phyloP scores from a whole-genome alignment of 768 basidiomycete species.

The Russula griseocarnosa region DNA sequence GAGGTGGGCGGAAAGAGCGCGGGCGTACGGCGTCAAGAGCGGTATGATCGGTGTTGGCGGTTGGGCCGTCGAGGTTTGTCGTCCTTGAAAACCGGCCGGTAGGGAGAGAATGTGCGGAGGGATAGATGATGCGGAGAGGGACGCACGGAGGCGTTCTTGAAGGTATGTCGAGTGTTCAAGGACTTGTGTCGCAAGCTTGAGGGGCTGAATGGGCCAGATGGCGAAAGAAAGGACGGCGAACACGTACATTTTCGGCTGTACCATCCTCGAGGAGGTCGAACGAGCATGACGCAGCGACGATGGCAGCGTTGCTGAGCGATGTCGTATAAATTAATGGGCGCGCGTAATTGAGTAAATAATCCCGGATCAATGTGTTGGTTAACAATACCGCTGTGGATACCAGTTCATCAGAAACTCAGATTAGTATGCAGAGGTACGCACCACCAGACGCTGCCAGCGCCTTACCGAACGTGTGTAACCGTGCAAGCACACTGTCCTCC shows the following conservation, averaged over 20 bases:
- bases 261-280: slow-evolving; percentile 75
- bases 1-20: slow-evolving; percentile 69
- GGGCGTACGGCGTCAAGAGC: slow-evolving; percentile 69
- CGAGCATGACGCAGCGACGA: slow-evolving; percentile 70
- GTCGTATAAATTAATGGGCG: slow-evolving; percentile 91
- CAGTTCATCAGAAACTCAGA: too few relatives aligned
- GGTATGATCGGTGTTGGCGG: not conserved
- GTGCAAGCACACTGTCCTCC: not conserved
- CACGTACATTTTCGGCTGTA: slow-evolving; percentile 53
- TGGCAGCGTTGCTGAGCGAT: slow-evolving; percentile 65
- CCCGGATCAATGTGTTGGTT: slow-evolving; percentile 47
- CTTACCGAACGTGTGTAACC: slow-evolving; percentile 92
- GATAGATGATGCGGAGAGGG: not conserved
- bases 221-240: not conserved
- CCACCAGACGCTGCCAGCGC: slow-evolving; percentile 83
- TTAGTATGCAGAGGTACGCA: slow-evolving; percentile 38
- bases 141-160: not conserved
- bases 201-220: not conserved
- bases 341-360: slow-evolving; percentile 82
- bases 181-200: not conserved
- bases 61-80: not conserved
- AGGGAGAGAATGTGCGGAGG: not conserved
- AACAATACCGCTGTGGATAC: slow-evolving; percentile 63
- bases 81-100: not conserved
- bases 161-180: not conserved